Evolutionary conservation across 2,329 filamentous ascomycete species (phyloP), one percentile per base, ranked within the genome.

Genomic region (Xylaria sp.): DNA sequence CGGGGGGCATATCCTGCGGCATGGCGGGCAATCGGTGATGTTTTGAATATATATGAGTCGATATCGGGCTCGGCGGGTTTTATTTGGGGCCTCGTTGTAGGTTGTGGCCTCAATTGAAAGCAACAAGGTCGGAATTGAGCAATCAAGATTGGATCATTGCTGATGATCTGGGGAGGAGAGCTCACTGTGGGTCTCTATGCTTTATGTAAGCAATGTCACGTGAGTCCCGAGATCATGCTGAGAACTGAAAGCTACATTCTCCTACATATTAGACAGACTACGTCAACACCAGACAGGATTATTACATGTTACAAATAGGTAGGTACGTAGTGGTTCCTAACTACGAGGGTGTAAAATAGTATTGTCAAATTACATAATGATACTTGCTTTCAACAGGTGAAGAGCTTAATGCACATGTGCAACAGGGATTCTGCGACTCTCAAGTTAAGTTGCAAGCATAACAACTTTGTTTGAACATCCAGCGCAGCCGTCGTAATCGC

Each of bases 1-100:
- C 81, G 75, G 96, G 96, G 85, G 96, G 96, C 89, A 99, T 93
- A 86, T 99, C 96, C 87, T 98, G 94, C 85, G 92, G 90, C 95
- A 98, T 97, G 78, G 72, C 90, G 85, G 80, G 68, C 65, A 58
- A 61, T n/a, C 25, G 20, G 22, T 2, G n/a, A 3, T 45, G 27
- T 33, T 17, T 61, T 39, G 60, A n/a, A 22, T 22, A 10, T 9
- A 22, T 13, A 27, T 17, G 9, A 20, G 33, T 39, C 1, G 13
- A 10, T 42, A n/a, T 33, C 11, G 7, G 5, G 27, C 15, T 57
- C 44, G 22, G 22, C 20, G 39, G 27, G 3, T 44, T 36, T 20
- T 9, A 27, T 31, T 31, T 10, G 29, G 2, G 29, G 45, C 31
- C 27, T 66, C 38, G 49, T 53, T n/a, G 55, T 56, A 13, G 51